Base-by-base conservation (phyloP, 2,329 filamentous ascomycete genomes). In the Colletotrichum lini region DNA sequence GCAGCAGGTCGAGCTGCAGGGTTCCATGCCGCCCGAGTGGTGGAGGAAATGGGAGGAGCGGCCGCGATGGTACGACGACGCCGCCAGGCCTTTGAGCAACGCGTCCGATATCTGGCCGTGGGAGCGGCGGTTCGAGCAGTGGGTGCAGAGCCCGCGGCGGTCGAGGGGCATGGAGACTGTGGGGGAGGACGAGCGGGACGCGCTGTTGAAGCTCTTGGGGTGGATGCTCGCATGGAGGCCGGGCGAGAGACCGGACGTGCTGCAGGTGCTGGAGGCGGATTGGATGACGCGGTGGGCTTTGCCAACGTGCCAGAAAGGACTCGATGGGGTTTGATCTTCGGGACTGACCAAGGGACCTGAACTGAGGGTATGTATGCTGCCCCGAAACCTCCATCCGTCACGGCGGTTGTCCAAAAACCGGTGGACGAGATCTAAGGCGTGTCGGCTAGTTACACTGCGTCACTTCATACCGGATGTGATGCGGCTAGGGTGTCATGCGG, bases 1-100 rank as follows among this genome's bases (percentile, higher is more conserved):
- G 12, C 74, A 80, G 74, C 78, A 79, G 52, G 75, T 80, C 57
- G 75, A 79, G 67, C 52, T 74, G 18, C 78, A 80, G 70, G 79
- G 79, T 54, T 53, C 72, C 5, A 50, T 80, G 30, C 78, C 79
- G 21, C 62, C 69, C 16, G 77, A 78, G 57, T 81, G 77, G 78
- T 79, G 76, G 78, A 26, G 50, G 4, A 77, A 66, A 49, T 79
- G 78, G 77, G 73, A 78, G 44, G 2, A 72, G 49, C 69, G 72
- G 23, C 9, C 44, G 5, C 54, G 65, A n/a, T 73, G 65, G 69
- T 72, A 47, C 38, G 72, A 72, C 18, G 69, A 72, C 15, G 57
- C 35, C 16, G 69, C 72, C 13, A 71, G 42, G 6, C 50, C 73
- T 1, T 38, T 75, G 18, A 73, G 70, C 35, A 60, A 63, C 9